Evolutionary conservation across 768 basidiomycete genomes (phyloP), one percentile per base, ranked within the genome.

Genomic region (Leucogyrophana mollusca): DNA sequence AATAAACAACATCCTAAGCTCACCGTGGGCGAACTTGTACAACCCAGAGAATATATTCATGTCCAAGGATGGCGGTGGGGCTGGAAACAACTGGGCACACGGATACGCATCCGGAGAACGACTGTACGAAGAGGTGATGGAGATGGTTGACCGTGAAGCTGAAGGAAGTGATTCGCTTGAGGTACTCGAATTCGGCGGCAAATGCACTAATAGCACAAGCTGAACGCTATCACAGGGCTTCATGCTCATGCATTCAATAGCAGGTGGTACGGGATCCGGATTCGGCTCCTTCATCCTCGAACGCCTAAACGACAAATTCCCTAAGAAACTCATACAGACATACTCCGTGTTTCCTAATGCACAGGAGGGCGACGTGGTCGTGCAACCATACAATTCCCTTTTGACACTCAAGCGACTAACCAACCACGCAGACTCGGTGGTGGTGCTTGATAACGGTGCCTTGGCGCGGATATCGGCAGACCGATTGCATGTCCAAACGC

Each of bases 61-160:
- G 18, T 93, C 90, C 2, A 90, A 94, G 67, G 94, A 95, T 60
- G 96, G 96, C 4, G 94, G 96, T n/a, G 96, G 96, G 25, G 96
- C 96, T 10, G 96, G 96, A 14, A 99, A 99, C 60, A 98, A 97
- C 62, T 98, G 95, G 92, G 95, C 95, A 0, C 91, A 94, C 56
- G 95, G 95, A 11, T 94, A 94, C 61, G 77, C 85, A 7, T 80
- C 87, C 4, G 96, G 94, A 44, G 95, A 98, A 68, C 75, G 78
- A 50, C 78, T 93, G 51, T 96, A 95, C 62, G 94, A 97, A 58
- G 95, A 97, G 54, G 81, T 97, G 48, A 94, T 98, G 83, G 95
- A 99, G 66, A 97, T 99, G 94, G 82, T 99, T 46, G 95, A 98
- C 63, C 80, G 95, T 18, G 95, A 98, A 68, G 94, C 94, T 7